A percentile compares a stretch with the other conserved stretches of the same genome.
phyloP scores from a whole-genome alignment of 2,329 filamentous ascomycete genomes.

The Neurospora sp. region DNA sequence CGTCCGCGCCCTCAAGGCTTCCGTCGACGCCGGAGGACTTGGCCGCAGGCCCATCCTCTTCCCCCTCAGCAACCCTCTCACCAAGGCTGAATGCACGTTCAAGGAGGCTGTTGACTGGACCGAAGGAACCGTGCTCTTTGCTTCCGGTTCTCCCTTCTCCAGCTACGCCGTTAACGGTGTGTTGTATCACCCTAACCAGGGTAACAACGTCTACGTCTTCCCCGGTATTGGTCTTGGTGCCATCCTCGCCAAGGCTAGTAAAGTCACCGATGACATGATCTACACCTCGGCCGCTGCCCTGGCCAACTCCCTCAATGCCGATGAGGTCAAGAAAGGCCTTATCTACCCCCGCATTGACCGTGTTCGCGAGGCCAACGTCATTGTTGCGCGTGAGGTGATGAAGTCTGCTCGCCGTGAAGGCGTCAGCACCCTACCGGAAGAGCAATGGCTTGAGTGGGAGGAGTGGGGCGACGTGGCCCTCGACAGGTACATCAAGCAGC shows the following conservation, averaged over 20 bases:
- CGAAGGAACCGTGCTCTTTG: slow-evolving; percentile 84
- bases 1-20: slow-evolving; percentile 58
- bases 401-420: slow-evolving; percentile 77
- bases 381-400: slow-evolving; percentile 87
- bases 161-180: slow-evolving; percentile 53
- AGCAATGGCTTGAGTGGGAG: slow-evolving; percentile 62
- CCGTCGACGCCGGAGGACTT: slow-evolving; percentile 50
- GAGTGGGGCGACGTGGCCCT: slow-evolving; percentile 58
- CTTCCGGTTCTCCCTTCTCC: slow-evolving; percentile 87
- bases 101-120: slow-evolving; percentile 88
- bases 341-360: slow-evolving; percentile 88
- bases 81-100: slow-evolving; percentile 96
- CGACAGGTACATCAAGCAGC: slow-evolving; percentile 48
- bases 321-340: slow-evolving; percentile 73
- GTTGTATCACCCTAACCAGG: slow-evolving; percentile 70
- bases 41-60: slow-evolving; percentile 85
- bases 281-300: slow-evolving; percentile 84
- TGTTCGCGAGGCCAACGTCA: slow-evolving; percentile 79
- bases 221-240: slow-evolving; percentile 89
- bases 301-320: slow-evolving; percentile 63
- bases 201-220: slow-evolving; percentile 90
- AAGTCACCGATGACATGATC: slow-evolving; percentile 91
- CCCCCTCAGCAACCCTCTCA: slow-evolving; percentile 90
- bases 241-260: slow-evolving; percentile 79
- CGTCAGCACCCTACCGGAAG: slow-evolving; percentile 59